Percentiles rank a stretch among this genome's conserved stretches.
Conservation (phyloP, 768 basidiomycete species). For the Termitomyces sp. region DNA sequence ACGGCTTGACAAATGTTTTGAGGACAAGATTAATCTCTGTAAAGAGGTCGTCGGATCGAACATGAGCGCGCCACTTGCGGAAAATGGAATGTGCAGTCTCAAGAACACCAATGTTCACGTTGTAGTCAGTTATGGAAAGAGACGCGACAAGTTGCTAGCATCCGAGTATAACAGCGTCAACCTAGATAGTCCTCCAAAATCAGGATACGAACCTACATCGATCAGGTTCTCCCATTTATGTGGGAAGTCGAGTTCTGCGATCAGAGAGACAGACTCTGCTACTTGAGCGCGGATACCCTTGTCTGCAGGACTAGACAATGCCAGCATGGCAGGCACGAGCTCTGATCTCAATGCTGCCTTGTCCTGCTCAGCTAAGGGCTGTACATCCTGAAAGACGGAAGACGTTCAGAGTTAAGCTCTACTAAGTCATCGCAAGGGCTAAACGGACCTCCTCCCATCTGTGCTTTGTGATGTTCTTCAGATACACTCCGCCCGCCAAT, state of each 20-base stretch:
- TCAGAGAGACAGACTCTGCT: slow-evolving; percentile 88
- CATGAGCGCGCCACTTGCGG: slow-evolving; percentile 86
- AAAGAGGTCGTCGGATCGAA: slow-evolving; percentile 84
- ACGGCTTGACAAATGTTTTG: slow-evolving; percentile 76
- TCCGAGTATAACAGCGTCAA: not conserved
- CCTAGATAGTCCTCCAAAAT: not conserved
- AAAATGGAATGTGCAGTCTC: slow-evolving; percentile 97
- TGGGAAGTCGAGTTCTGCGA: slow-evolving; percentile 93
- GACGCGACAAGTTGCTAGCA: slow-evolving; percentile 83
- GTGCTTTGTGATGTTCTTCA: slow-evolving; percentile 87
- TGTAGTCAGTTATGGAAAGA: slow-evolving; percentile 77
- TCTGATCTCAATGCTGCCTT: slow-evolving; percentile 68
- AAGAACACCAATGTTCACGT: slow-evolving; percentile 84
- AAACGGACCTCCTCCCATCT: slow-evolving; percentile 82
- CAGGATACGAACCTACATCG: slow-evolving; percentile 55
- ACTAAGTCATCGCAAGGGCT: not conserved
- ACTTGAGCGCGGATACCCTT: slow-evolving; percentile 79
- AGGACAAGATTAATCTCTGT: slow-evolving; percentile 91
- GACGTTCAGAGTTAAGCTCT: not conserved
- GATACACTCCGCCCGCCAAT: slow-evolving; percentile 83
- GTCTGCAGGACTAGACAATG: slow-evolving; percentile 70
- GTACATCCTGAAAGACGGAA: slow-evolving; percentile 52
- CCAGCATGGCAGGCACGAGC: slow-evolving; percentile 90
- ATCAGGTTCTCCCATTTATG: slow-evolving; percentile 83
- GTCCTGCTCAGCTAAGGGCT: slow-evolving; percentile 68